A percentile compares a stretch with the other conserved stretches of the same genome.
phyloP scores from a whole-genome alignment of 768 basidiomycete species.

The Postia placenta region DNA sequence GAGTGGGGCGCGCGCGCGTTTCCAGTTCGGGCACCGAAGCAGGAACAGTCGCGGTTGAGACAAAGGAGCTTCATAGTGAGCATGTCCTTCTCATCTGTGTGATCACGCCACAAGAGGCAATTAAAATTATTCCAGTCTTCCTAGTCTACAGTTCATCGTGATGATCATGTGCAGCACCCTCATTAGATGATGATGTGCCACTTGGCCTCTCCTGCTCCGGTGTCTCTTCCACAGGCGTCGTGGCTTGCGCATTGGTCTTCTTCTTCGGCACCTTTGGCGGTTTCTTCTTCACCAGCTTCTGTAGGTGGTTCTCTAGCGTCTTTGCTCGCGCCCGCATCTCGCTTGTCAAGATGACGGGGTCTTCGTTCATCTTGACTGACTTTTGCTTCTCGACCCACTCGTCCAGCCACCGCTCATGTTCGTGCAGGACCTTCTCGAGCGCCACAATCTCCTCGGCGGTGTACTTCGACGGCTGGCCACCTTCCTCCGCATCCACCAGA shows the following conservation, averaged over 20 bases:
- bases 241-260: conserved; percentile 16
- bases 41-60: no score
- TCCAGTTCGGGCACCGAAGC: no score
- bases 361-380: conserved; percentile 60
- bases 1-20: no score
- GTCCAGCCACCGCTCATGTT: conserved; percentile 81
- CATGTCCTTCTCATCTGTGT: no score
- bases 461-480: conserved; percentile 69
- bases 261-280: conserved; percentile 54
- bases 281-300: conserved; percentile 63
- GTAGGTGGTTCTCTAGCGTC: conserved; percentile 69
- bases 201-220: background rate
- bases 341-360: conserved; percentile 79
- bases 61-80: no score
- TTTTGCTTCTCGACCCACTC: conserved; percentile 82
- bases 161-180: background rate
- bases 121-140: background rate
- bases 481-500: conserved; percentile 56
- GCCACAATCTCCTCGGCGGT: conserved; percentile 79
- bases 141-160: background rate
- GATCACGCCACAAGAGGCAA: background rate
- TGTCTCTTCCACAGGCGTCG: background rate
- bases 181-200: background rate
- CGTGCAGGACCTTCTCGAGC: conserved; percentile 70
- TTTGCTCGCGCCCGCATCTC: conserved; percentile 85